Evolutionary conservation across 352 stramenopile species (phyloP), one percentile per base, ranked within the genome.

Genomic region (Phytopythium litorale): DNA sequence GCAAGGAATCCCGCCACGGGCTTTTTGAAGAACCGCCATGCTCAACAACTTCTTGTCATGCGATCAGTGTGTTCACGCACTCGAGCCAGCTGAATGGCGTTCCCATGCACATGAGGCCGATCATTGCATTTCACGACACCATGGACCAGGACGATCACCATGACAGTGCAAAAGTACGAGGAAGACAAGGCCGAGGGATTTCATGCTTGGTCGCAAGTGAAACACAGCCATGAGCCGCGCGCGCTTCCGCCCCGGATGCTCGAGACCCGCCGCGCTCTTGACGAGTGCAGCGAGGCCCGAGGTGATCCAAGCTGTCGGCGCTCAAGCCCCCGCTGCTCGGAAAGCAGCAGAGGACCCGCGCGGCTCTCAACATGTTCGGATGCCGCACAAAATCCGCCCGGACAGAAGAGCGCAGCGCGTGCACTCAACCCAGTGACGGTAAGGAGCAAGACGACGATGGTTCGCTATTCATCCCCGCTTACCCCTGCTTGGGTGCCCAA

Each of bases 401-500:
- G 87, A 96, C 87, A 89, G 87, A 96, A 96, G 87, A 96, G 86
- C 70, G 77, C 81, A 87, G 71, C 52, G 68, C 60, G 66, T 83
- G 76, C 76, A 54, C 81, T 96, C 87, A 93, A 96, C 87, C 87
- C 84, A 92, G 87, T 94, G 85, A 96, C 87, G 84, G 84, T 73
- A 89, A 75, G 77, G 37, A 76, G 70, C 68, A 75, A 67, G 38
- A 52, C 68, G 68, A 74, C 65, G 72, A 67, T 75, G 61, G 66
- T 63, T 74, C 76, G 58, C 72, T 65, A 81, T 80, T 73, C 45
- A 71, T 72, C 37, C 67, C 72, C 73, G 53, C 38, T 74, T 81
- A 71, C 64, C 63, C 65, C 70, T 65, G 58, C 12, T 18, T 19
- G 19, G 25, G 16, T 38, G 48, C 11, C 48, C 48, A 54, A 54